Percentiles rank a stretch among this genome's conserved stretches.
Evolutionary conservation across 2,329 filamentous ascomycete species (phyloP).

Genomic region (Clonostachys byssicola): DNA sequence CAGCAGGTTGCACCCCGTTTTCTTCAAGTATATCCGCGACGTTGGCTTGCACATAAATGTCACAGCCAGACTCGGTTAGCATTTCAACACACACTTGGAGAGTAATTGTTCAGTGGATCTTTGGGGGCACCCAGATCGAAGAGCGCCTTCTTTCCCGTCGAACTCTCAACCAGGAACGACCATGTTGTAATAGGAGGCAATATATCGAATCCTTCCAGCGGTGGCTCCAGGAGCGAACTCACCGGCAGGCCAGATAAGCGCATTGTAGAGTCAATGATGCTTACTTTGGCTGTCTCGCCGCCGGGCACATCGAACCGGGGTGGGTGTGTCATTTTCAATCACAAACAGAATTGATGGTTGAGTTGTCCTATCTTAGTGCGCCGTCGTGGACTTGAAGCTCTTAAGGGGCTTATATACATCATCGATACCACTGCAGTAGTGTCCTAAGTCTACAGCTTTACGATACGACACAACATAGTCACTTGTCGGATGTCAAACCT

Average conservation of each 20-base stretch:
- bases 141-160: not conserved
- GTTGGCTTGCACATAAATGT: not conserved
- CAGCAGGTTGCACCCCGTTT: not conserved
- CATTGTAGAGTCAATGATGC: conserved; percentile 1
- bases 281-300: not conserved
- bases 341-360: too few relatives aligned
- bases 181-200: not conserved
- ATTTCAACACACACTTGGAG: not conserved
- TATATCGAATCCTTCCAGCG: not conserved
- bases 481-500: too few relatives aligned
- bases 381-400: too few relatives aligned
- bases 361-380: too few relatives aligned
- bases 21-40: not conserved
- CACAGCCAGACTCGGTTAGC: not conserved
- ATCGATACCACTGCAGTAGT: too few relatives aligned
- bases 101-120: not conserved
- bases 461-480: too few relatives aligned
- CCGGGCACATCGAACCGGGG: not conserved
- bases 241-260: not conserved
- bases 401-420: too few relatives aligned
- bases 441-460: too few relatives aligned
- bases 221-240: not conserved
- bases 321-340: too few relatives aligned
- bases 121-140: conserved; percentile 2
- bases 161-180: conserved; percentile 3